Evolutionary conservation across 2,329 filamentous ascomycete species (phyloP).

Genomic region (Sporothrix luriei): DNA sequence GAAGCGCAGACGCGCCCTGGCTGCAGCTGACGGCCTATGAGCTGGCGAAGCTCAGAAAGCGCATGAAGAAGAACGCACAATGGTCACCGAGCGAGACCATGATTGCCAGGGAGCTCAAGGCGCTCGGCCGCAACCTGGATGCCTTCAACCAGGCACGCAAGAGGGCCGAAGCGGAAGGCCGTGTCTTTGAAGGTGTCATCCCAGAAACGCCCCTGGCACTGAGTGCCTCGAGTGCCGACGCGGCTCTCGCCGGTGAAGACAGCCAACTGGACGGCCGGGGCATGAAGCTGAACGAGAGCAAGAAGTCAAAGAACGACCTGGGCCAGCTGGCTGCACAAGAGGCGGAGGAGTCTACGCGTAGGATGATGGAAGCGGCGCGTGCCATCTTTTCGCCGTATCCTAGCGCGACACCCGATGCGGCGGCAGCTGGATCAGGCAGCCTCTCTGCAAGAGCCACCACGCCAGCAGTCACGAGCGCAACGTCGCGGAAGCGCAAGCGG

Average conservation of each 20-base stretch:
- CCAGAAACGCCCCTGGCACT: slow-evolving; percentile 53
- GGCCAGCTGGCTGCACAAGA: slow-evolving; percentile 65
- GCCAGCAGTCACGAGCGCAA: slow-evolving; percentile 4
- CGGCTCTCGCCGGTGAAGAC: slow-evolving; percentile 60
- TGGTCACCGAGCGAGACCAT: slow-evolving; percentile 85
- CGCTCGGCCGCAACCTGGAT: slow-evolving; percentile 67
- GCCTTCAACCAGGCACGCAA: slow-evolving; percentile 64
- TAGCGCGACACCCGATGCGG: background rate
- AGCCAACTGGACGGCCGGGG: slow-evolving; percentile 69
- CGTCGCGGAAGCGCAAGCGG: slow-evolving; percentile 43
- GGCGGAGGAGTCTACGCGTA: slow-evolving; percentile 49
- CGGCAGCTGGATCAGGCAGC: background rate
- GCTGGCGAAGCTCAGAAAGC: slow-evolving; percentile 70
- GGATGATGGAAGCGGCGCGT: slow-evolving; percentile 41
- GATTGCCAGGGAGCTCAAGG: slow-evolving; percentile 76
- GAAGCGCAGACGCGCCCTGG: slow-evolving; percentile 65
- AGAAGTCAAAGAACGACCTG: slow-evolving; percentile 68
- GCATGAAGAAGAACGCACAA: slow-evolving; percentile 89
- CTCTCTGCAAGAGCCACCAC: slow-evolving; percentile 22
- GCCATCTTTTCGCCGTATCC: slow-evolving; percentile 39
- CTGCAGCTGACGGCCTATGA: slow-evolving; percentile 66
- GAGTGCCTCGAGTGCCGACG: slow-evolving; percentile 61
- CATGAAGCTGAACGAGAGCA: slow-evolving; percentile 77
- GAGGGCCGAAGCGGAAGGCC: slow-evolving; percentile 66
- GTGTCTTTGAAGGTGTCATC: slow-evolving; percentile 56